These are phyloP conservation scores for Pseudopediastrum boryanum DNA, from an alignment of 139 green algal genomes.

Conservation along the genomic window DNA sequence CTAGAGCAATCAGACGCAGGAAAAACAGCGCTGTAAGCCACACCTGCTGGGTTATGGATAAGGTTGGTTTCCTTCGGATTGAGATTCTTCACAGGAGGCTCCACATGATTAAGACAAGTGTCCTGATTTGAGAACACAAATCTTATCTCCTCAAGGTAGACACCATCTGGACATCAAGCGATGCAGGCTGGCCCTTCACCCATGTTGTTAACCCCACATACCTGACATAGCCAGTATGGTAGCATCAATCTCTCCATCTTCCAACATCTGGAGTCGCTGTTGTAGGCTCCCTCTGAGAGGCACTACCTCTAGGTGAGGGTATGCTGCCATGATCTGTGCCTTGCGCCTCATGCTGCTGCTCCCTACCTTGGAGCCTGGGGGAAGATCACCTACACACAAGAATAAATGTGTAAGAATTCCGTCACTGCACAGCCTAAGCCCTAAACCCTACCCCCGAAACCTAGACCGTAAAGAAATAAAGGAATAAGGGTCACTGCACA, in stretches of 20 bases:
- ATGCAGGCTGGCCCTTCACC: neutral
- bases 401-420: too few relatives aligned
- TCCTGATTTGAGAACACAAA: neutral
- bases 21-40: too few relatives aligned
- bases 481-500: too few relatives aligned
- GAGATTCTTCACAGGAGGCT: neutral
- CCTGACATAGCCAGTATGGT: constrained; percentile 29
- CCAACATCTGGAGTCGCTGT: constrained; percentile 7
- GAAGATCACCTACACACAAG: constrained; percentile 31
- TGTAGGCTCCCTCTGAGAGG: constrained; percentile 31
- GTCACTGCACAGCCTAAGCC: too few relatives aligned
- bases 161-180: too few relatives aligned
- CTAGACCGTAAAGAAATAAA: too few relatives aligned
- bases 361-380: constrained; percentile 10
- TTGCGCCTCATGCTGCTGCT: constrained; percentile 33
- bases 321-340: constrained; percentile 26
- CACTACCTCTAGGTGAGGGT: constrained; percentile 20
- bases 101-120: neutral
- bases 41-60: too few relatives aligned
- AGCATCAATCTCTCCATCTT: constrained; percentile 19
- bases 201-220: neutral
- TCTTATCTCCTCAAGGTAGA: too few relatives aligned
- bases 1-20: too few relatives aligned
- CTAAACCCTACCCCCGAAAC: too few relatives aligned
- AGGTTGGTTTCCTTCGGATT: too few relatives aligned